Conservation (phyloP, 768 basidiomycete species). For the Pleurotus ostreatus region DNA sequence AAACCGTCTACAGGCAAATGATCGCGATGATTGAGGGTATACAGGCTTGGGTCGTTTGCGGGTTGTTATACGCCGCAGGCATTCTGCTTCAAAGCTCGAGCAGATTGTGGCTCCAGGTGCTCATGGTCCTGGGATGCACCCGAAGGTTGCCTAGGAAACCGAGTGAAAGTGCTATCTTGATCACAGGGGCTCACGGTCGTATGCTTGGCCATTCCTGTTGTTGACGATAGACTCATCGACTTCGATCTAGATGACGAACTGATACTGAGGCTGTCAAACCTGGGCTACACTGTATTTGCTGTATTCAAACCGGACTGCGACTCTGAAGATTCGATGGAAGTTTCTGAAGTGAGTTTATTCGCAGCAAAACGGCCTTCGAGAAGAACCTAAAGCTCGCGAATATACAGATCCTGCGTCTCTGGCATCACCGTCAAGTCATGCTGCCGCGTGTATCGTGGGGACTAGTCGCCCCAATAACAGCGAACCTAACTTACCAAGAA, state of each 20-base stretch:
- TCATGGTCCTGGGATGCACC: background rate
- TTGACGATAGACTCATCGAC: background rate
- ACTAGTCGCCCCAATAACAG: slow-evolving; percentile 4
- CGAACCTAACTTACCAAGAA: background rate
- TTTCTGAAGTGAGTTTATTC: background rate
- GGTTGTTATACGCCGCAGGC: background rate
- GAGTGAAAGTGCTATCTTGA: slow-evolving; percentile 2
- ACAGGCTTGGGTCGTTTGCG: background rate
- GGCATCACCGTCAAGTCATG: slow-evolving; percentile 1
- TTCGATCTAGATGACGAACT: background rate
- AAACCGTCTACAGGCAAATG: background rate
- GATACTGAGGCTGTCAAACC: slow-evolving; percentile 2
- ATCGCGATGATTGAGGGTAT: background rate
- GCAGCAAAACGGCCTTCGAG: too few relatives aligned
- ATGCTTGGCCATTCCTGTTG: background rate
- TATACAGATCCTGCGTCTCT: slow-evolving; percentile 1
- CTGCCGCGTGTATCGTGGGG: slow-evolving; percentile 2
- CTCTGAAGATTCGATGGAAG: slow-evolving; percentile 4
- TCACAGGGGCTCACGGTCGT: slow-evolving; percentile 5
- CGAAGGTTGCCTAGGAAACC: background rate
- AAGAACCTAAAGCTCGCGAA: background rate
- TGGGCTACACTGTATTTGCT: slow-evolving; percentile 10
- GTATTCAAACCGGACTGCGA: background rate
- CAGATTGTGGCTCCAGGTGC: background rate
- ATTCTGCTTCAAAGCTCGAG: background rate